Percentiles rank a stretch among this genome's conserved stretches.
phyloP scores from a whole-genome alignment of 306 rosid genomes.

The Biancaea sappan region DNA sequence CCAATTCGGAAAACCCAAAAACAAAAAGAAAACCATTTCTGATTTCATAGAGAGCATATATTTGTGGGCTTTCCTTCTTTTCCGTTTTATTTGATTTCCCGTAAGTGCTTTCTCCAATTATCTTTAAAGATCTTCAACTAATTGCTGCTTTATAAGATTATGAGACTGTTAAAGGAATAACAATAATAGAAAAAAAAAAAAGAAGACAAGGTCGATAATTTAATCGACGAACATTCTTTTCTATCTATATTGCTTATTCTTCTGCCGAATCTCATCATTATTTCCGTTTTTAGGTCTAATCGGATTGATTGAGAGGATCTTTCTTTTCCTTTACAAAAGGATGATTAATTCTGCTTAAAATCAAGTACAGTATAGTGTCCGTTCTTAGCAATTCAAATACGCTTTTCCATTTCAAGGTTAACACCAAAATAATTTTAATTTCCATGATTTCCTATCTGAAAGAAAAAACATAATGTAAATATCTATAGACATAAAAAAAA shows the following conservation, averaged over 20 bases:
- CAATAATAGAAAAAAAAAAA: background rate
- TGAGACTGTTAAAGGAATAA: background rate
- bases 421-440: too few relatives aligned
- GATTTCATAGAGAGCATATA: too few relatives aligned
- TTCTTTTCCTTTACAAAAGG: background rate
- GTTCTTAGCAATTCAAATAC: too few relatives aligned
- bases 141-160: background rate
- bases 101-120: background rate
- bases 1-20: too few relatives aligned
- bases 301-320: background rate
- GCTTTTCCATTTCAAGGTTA: too few relatives aligned
- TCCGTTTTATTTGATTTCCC: too few relatives aligned
- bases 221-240: background rate
- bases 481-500: too few relatives aligned
- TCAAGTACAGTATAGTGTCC: too few relatives aligned
- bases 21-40: too few relatives aligned
- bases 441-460: too few relatives aligned
- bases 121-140: background rate
- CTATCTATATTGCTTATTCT: background rate
- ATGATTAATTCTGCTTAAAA: background rate
- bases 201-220: too few relatives aligned
- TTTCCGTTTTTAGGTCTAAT: background rate
- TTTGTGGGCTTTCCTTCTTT: background rate
- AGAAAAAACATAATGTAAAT: too few relatives aligned
- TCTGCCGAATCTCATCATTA: background rate